Base-by-base conservation (phyloP, 2,329 filamentous ascomycete genomes). In the Rhinocladiella similis region DNA sequence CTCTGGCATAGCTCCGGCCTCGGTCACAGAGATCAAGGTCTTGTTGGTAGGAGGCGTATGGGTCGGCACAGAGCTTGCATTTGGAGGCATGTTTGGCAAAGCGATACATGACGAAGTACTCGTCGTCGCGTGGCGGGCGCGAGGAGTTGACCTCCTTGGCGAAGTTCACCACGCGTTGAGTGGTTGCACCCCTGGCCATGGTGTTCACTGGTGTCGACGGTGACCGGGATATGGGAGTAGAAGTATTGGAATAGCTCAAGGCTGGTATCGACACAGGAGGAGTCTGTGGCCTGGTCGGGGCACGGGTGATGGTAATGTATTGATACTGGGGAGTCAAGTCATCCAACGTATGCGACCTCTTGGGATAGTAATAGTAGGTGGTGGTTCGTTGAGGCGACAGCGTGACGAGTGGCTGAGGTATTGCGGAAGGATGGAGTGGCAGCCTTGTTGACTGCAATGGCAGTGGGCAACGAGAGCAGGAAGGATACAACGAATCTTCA, bases 61-160 rank as follows among this genome's bases (percentile, higher is more conserved):
- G 70, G 49, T 67, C 57, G 25, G 58, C 61, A 56, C 72, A 75
- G 56, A 59, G 42, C 7, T 59, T 20, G 65, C 72, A 75, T 48
- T 65, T 66, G 47, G 59, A 57, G 54, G 71, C 67, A 55, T 75
- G 72, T n/a, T 52, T 57, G 33, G 70, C 67, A 50, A 68, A 74
- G 33, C 65, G 57, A 20, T 64, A 57, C 65, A 74, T 69, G 38
- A 73, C 72, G 47, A 66, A 70, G 22, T 63, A 52, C 59, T 74
- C 72, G 46, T 73, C 69, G 43, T 69, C 69, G 18, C 50, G 59
- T 9, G 66, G 64, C 13, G 54, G 60, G 20, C 68, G 65, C 38
- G 57, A 63, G 54, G 60, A 58, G 14, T 52, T 56, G 29, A 62
- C 60, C 53, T 63, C 51, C 19, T 53, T 54, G 48, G 59, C 64